Percentiles rank a stretch among this genome's conserved stretches.
These are phyloP conservation scores for Pythium volutum DNA, from an alignment of 352 stramenopile species.

Conservation along the genomic window DNA sequence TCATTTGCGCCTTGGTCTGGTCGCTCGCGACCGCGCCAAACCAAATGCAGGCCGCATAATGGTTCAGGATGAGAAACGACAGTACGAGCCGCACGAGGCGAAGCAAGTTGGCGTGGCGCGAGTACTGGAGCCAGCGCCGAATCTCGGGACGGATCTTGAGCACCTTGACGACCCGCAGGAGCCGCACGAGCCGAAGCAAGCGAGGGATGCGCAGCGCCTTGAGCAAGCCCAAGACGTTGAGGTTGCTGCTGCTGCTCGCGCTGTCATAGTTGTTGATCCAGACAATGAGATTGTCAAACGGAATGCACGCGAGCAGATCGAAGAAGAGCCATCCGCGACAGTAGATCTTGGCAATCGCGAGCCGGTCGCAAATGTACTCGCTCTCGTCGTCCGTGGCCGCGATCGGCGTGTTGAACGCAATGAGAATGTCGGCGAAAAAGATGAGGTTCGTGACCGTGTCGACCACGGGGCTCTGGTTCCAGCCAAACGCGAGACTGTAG, in stretches of 20 bases:
- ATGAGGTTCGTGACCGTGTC: constrained; percentile 64
- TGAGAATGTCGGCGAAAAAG: constrained; percentile 65
- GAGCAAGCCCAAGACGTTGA: constrained; percentile 65
- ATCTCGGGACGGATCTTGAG: constrained; percentile 71
- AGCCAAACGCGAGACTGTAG: constrained; percentile 59
- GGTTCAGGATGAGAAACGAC: constrained; percentile 69
- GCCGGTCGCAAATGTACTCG: constrained; percentile 63
- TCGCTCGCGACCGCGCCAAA: constrained; percentile 58
- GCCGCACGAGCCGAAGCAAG: constrained; percentile 60
- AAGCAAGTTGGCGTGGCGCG: constrained; percentile 71
- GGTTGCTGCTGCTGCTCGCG: constrained; percentile 28
- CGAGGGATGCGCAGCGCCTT: constrained; percentile 67
- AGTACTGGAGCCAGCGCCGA: constrained; percentile 80
- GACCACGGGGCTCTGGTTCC: constrained; percentile 40
- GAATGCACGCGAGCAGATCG: constrained; percentile 70
- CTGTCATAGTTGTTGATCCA: constrained; percentile 39
- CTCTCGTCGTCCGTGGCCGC: constrained; percentile 35
- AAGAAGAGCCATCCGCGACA: constrained; percentile 74
- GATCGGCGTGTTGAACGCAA: constrained; percentile 76
- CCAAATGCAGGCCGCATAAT: constrained; percentile 82
- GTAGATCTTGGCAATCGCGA: constrained; percentile 52
- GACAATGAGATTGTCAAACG: constrained; percentile 62
- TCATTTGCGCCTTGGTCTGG: constrained; percentile 35
- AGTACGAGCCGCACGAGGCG: constrained; percentile 63
- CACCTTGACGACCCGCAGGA: constrained; percentile 68